A percentile compares a stretch with the other conserved stretches of the same genome.
phyloP scores from a whole-genome alignment of 2,329 filamentous ascomycete species.

The Fusarium guadeloupense region DNA sequence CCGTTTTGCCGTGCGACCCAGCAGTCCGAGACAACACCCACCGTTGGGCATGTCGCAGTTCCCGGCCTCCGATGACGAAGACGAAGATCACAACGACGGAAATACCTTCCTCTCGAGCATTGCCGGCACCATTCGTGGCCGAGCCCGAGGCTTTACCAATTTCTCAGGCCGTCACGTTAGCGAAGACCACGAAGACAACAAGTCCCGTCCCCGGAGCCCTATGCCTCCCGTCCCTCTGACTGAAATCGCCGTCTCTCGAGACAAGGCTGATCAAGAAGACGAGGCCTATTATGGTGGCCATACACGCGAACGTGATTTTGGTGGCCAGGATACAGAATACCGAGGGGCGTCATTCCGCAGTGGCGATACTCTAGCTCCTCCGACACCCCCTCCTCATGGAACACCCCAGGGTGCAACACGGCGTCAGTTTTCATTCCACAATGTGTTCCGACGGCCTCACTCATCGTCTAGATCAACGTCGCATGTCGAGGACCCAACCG shows the following conservation, averaged over 20 bases:
- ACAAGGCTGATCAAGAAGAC: constrained; percentile 56
- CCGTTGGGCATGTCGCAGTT: constrained; percentile 85
- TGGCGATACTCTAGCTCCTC: constrained; percentile 61
- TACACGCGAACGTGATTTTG: constrained; percentile 58
- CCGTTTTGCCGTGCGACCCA: constrained; percentile 27
- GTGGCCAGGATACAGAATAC: constrained; percentile 57
- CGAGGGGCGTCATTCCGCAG: constrained; percentile 56
- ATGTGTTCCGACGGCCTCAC: constrained; percentile 68
- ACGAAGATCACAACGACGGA: constrained; percentile 61
- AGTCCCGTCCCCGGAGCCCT: constrained; percentile 61
- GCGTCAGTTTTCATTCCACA: constrained; percentile 92
- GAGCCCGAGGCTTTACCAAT: constrained; percentile 48
- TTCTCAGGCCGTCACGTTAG: constrained; percentile 45
- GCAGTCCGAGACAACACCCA: constrained; percentile 46
- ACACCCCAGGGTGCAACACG: constrained; percentile 70
- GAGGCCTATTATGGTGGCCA: constrained; percentile 51
- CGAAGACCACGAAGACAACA: constrained; percentile 52
- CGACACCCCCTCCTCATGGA: constrained; percentile 69
- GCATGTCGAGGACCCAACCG: constrained; percentile 62
- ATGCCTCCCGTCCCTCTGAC: constrained; percentile 71
- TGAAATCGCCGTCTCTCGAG: constrained; percentile 63
- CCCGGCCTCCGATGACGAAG: constrained; percentile 70
- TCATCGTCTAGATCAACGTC: constrained; percentile 47
- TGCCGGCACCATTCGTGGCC: constrained; percentile 60
- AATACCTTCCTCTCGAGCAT: constrained; percentile 64